Evolutionary conservation across 768 basidiomycete genomes (phyloP).

Genomic region (Goffeauzyma gilvescens): DNA sequence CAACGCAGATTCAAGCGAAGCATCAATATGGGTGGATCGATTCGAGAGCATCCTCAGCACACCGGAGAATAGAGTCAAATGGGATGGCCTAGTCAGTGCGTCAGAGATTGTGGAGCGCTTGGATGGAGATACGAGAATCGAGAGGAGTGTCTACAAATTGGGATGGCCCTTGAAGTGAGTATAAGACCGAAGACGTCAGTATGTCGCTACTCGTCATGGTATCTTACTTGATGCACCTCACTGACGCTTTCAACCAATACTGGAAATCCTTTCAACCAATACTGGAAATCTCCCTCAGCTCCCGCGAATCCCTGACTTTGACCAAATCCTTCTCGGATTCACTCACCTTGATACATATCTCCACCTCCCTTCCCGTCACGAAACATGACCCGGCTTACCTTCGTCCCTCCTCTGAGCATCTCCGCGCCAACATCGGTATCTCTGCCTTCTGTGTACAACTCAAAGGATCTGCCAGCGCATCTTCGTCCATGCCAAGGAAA

Average conservation of each 20-base stretch:
- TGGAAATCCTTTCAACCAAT: not conserved
- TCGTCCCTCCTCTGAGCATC: constrained; percentile 76
- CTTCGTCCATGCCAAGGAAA: constrained; percentile 9
- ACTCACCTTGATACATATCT: constrained; percentile 67
- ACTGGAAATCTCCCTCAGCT: constrained; percentile 37
- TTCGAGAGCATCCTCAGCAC: constrained; percentile 72
- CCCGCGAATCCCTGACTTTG: constrained; percentile 84
- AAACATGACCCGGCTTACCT: constrained; percentile 77
- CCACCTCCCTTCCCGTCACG: constrained; percentile 83
- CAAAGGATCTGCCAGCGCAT: constrained; percentile 28
- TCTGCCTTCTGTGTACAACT: constrained; percentile 87
- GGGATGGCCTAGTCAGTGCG: too few species aligned
- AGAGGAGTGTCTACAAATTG: constrained; percentile 72
- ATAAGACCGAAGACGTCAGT: not conserved
- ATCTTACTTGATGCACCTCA: not conserved
- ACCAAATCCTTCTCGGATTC: constrained; percentile 65
- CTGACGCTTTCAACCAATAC: too few species aligned
- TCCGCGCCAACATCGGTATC: constrained; percentile 68
- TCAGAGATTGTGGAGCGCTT: constrained; percentile 83
- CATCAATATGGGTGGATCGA: constrained; percentile 37
- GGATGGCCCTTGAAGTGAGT: constrained; percentile 95
- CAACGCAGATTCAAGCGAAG: too few species aligned
- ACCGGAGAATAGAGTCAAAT: constrained; percentile 58
- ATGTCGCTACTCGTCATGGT: not conserved
- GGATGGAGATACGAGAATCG: constrained; percentile 65